A percentile compares a stretch with the other conserved stretches of the same genome.
Conservation (phyloP, 371 early-diverging fungal species). For the Batrachochytrium dendrobatidis region DNA sequence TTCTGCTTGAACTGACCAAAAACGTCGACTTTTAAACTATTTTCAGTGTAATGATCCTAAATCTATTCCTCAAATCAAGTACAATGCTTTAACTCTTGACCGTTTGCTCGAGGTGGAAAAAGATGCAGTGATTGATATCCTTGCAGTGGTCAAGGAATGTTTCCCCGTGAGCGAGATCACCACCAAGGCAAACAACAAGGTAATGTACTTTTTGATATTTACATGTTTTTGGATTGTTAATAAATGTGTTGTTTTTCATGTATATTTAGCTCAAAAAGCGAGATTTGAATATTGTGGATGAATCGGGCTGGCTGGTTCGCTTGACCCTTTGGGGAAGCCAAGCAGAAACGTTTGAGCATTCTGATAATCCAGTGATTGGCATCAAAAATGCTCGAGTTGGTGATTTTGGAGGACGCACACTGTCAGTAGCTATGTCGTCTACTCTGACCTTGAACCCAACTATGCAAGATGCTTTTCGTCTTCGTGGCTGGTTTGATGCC, state of each 20-base stretch:
- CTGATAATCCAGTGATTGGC: constrained; percentile 61
- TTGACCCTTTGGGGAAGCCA: constrained; percentile 85
- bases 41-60: constrained; percentile 52
- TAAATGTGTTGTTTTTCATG: not conserved
- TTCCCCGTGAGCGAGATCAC: constrained; percentile 56
- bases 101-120: constrained; percentile 58
- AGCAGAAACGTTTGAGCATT: constrained; percentile 60
- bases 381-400: constrained; percentile 76
- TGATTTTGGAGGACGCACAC: constrained; percentile 75
- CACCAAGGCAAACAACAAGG: constrained; percentile 58
- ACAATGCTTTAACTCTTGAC: constrained; percentile 58
- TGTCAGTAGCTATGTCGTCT: constrained; percentile 52
- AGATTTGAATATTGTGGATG: constrained; percentile 79
- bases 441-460: constrained; percentile 71
- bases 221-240: not conserved
- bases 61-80: constrained; percentile 60
- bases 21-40: not conserved
- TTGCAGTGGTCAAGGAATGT: constrained; percentile 70
- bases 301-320: constrained; percentile 58
- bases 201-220: constrained; percentile 43
- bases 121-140: constrained; percentile 59
- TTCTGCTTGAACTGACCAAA: not conserved
- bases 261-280: constrained; percentile 64
- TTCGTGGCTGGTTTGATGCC: constrained; percentile 82
- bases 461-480: constrained; percentile 65